Conservation (phyloP, 1,139 yeast species). For the Diutina mesorugosa region DNA sequence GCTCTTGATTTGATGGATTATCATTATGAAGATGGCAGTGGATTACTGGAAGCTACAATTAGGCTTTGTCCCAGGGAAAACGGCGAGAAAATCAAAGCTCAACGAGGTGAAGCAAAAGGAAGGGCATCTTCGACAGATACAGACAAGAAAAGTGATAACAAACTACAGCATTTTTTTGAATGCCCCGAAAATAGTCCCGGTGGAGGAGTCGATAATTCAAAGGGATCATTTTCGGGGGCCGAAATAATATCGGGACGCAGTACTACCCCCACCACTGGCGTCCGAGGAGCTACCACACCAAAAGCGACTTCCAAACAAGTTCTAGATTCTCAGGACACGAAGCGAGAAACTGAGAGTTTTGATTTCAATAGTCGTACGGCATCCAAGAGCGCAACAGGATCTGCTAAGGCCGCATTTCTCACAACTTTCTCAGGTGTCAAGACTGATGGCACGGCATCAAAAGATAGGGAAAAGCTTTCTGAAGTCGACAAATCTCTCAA, state of each 20-base stretch:
- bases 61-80: background rate
- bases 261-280: background rate
- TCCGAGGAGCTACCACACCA: background rate
- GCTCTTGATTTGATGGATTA: background rate
- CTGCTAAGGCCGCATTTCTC: background rate
- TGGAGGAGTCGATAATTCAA: background rate
- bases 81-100: background rate
- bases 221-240: background rate
- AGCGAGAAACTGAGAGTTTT: background rate
- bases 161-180: background rate
- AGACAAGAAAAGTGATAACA: background rate
- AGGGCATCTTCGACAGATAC: background rate
- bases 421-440: background rate
- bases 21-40: background rate
- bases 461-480: background rate
- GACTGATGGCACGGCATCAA: background rate
- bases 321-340: background rate
- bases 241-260: background rate
- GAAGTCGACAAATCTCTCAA: background rate
- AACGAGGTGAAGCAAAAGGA: background rate
- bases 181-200: background rate
- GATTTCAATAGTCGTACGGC: no score
- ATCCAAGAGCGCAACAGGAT: background rate
- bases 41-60: background rate
- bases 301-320: background rate